phyloP scores from a whole-genome alignment of 2,329 filamentous ascomycete species.

The Aspergillus felis region DNA sequence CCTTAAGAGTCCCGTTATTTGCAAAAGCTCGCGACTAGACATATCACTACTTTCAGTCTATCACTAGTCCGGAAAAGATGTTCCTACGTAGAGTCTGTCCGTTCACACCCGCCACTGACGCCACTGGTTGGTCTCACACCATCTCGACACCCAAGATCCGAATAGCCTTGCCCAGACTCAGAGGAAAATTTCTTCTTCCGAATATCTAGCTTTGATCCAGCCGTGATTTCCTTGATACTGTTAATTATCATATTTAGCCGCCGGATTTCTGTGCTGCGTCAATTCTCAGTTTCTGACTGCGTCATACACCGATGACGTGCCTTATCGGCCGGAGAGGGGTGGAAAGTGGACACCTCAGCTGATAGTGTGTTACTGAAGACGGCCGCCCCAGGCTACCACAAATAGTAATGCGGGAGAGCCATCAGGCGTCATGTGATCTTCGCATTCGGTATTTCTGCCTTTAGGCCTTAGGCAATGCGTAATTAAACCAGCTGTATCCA shows the following conservation, averaged over 20 bases:
- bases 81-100: constrained; percentile 5
- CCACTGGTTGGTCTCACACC: constrained; percentile 16
- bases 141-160: not conserved
- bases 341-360: not conserved
- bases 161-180: not conserved
- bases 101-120: constrained; percentile 23
- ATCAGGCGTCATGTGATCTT: constrained; percentile 20
- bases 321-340: not conserved
- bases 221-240: not conserved
- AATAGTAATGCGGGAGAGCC: not conserved
- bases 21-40: not conserved
- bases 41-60: not conserved
- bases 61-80: not conserved
- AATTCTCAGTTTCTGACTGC: not conserved
- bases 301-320: not conserved
- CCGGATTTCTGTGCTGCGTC: not conserved
- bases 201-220: not conserved
- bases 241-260: not conserved
- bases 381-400: not conserved
- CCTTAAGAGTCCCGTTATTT: not conserved
- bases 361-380: not conserved
- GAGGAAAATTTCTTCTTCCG: not conserved
- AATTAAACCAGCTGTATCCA: not conserved
- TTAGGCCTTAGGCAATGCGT: not conserved
- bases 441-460: constrained; percentile 13